Conservation (phyloP, 805 yeast genomes). For the Candida sakaeoensis region DNA sequence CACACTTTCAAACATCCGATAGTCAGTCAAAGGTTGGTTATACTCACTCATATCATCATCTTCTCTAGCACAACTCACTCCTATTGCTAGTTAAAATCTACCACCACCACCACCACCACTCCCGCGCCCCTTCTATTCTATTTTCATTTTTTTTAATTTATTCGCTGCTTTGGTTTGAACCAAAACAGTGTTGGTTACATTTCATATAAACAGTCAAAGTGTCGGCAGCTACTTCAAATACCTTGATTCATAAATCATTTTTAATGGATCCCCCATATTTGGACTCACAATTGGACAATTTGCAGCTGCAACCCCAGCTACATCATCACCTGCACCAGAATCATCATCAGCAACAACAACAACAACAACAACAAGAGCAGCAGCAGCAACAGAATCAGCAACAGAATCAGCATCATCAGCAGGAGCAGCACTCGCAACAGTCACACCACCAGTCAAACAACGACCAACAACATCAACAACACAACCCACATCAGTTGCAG, state of each 20-base stretch:
- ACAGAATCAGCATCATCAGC: too few relatives aligned
- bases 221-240: slow-evolving; percentile 5
- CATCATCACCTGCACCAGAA: slow-evolving; percentile 15
- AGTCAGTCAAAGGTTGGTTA: too few relatives aligned
- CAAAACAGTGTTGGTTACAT: not conserved
- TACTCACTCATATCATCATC: too few relatives aligned
- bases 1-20: too few relatives aligned
- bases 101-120: too few relatives aligned
- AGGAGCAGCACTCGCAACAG: slow-evolving; percentile 14
- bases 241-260: slow-evolving; percentile 1
- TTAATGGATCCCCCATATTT: slow-evolving; percentile 10
- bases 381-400: too few relatives aligned
- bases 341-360: slow-evolving; percentile 15
- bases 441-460: slow-evolving; percentile 1
- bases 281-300: slow-evolving; percentile 12
- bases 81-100: too few relatives aligned
- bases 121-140: too few relatives aligned
- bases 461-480: slow-evolving; percentile 8
- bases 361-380: slow-evolving; percentile 13
- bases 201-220: not conserved
- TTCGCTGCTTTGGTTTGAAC: not conserved
- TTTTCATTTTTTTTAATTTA: too few relatives aligned
- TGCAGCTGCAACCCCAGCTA: slow-evolving; percentile 4
- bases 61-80: too few relatives aligned
- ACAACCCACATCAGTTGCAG: not conserved